Evolutionary conservation across 1,284 basidiomycete genomes (phyloP), one percentile per base, ranked within the genome.

Genomic region (Puccinia hordei): DNA sequence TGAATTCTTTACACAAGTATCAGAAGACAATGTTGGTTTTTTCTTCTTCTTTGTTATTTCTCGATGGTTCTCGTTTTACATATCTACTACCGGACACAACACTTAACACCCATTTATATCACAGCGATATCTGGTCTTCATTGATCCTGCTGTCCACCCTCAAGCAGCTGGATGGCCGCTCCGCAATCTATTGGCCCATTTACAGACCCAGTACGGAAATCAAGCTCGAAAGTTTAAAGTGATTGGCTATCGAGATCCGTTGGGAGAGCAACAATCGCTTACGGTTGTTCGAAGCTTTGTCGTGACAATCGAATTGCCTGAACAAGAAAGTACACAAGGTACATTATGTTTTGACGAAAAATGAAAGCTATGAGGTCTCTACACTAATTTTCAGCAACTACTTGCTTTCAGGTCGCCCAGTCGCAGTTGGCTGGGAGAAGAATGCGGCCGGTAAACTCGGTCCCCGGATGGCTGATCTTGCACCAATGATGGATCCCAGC

Each of bases 371-470:
- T 19, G n/a, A 8, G 2, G 19, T 33, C 24, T 59, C 30, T 33
- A 30, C 57, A 33, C 51, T 73, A 4, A 5, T 17, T 33, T 27
- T 44, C 38, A 38, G 10, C 12, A 22, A 10, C n/a, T 19, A 0
- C 51, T 35, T 53, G 27, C 10, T 22, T 61, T 59, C 30, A 73
- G 83, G 78, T 44, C 88, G 87, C 53, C 92, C 92, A 0, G 86
- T 87, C 17, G 92, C 92, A 0, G 92, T 97, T 0, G 96, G 96
- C 0, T 99, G 96, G 97, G 95, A 99, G 87, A 92, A 93, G 87
- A 95, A 95, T 83, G 87, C 89, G 82, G 88, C 91, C 84, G 91
- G 91, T 17, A 96, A 95, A 84, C 88, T 99, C 5, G 92, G 90
- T 0, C 93, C 95, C 24, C 89, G 93, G n/a, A 85, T 95, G 61